Evolutionary conservation across 2,329 filamentous ascomycete species (phyloP).

Genomic region (Diplocarpon rosae): DNA sequence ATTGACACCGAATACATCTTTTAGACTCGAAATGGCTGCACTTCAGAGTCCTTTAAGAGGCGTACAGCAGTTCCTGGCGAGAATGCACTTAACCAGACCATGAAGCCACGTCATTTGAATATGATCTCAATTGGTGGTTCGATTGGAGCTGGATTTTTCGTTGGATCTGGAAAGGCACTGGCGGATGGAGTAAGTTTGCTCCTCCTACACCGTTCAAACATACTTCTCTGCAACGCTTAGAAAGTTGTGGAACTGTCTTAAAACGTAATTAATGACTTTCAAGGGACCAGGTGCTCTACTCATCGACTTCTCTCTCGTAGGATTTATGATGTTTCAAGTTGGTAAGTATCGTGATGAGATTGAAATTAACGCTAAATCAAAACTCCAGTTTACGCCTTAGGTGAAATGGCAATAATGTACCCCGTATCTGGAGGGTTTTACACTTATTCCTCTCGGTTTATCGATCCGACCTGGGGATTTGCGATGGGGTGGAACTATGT

Average conservation of each 20-base stretch:
- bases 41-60: constrained; percentile 30
- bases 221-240: not conserved
- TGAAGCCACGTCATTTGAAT: constrained; percentile 78
- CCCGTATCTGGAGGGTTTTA: constrained; percentile 86
- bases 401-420: constrained; percentile 81
- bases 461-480: constrained; percentile 92
- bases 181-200: constrained; percentile 38
- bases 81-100: constrained; percentile 55
- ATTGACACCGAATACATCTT: constrained; percentile 23
- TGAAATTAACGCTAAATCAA: not conserved
- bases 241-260: not conserved
- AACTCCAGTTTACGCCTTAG: constrained; percentile 78
- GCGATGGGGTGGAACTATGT: constrained; percentile 92
- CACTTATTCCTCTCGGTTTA: constrained; percentile 77
- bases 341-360: constrained; percentile 5
- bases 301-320: constrained; percentile 66
- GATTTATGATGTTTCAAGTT: constrained; percentile 63
- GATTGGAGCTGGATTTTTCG: constrained; percentile 81
- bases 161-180: constrained; percentile 65
- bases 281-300: constrained; percentile 63
- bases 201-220: not conserved
- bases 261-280: not conserved
- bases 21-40: constrained; percentile 31
- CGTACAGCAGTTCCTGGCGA: constrained; percentile 20
- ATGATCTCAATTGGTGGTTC: constrained; percentile 96